Evolutionary conservation across 208 protist species (phyloP).

Genomic region (Trypanosoma scelopori): DNA sequence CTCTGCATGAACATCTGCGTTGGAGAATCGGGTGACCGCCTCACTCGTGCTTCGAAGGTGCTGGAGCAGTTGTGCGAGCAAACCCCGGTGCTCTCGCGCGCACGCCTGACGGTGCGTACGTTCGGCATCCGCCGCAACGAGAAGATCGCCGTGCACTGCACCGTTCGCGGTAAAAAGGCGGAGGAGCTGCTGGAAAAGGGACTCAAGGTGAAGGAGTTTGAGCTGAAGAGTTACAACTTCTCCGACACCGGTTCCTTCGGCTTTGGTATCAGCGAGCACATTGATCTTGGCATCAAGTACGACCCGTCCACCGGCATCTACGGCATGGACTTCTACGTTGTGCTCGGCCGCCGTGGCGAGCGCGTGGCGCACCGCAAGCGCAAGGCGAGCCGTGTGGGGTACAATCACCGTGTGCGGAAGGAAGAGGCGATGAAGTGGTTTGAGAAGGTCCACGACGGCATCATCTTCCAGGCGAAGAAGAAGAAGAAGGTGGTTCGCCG

Average conservation of each 20-base stretch:
- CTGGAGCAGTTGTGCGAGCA: slow-evolving; percentile 99
- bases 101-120: slow-evolving; percentile 98
- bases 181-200: slow-evolving; percentile 98
- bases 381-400: slow-evolving; percentile 85
- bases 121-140: slow-evolving; percentile 99
- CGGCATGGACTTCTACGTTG: slow-evolving; percentile 98
- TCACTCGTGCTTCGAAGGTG: slow-evolving; percentile 99
- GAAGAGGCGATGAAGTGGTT: slow-evolving; percentile 99
- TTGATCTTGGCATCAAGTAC: slow-evolving; percentile 99
- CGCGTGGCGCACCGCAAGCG: slow-evolving; percentile 95
- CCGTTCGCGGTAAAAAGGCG: slow-evolving; percentile 99
- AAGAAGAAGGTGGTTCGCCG: slow-evolving; percentile 98
- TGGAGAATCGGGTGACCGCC: slow-evolving; percentile 98
- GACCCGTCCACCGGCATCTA: slow-evolving; percentile 99
- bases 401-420: slow-evolving; percentile 94
- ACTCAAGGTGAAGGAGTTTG: slow-evolving; percentile 99
- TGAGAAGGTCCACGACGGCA: slow-evolving; percentile 98
- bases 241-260: slow-evolving; percentile 98
- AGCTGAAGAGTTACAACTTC: slow-evolving; percentile 97
- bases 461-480: slow-evolving; percentile 93
- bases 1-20: slow-evolving; percentile 99
- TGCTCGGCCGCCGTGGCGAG: slow-evolving; percentile 96
- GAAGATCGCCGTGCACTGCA: slow-evolving; percentile 99
- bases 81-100: slow-evolving; percentile 96
- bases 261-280: slow-evolving; percentile 99